These are phyloP conservation scores for Colletotrichum lindemuthianum DNA, from an alignment of 2,329 filamentous ascomycete genomes.

Conservation along the genomic window DNA sequence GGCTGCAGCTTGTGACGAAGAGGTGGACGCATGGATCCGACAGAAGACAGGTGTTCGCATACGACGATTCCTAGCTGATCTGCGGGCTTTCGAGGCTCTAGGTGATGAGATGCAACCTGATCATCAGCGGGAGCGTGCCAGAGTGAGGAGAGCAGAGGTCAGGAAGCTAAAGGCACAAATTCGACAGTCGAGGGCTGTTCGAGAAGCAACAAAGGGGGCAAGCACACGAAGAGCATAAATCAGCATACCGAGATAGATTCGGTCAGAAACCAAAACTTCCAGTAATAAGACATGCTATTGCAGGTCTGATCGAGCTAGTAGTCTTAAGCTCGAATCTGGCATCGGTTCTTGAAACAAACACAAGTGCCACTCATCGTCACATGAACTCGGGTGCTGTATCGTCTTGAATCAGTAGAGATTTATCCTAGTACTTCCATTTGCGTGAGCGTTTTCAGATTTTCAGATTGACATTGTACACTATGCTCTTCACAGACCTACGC, in stretches of 20 bases:
- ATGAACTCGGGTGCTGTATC: no score
- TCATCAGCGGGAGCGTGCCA: constrained; percentile 40
- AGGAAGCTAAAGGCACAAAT: constrained; percentile 49
- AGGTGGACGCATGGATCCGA: constrained; percentile 62
- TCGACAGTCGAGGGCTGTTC: constrained; percentile 41
- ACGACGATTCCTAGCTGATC: constrained; percentile 64
- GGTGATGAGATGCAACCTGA: constrained; percentile 44
- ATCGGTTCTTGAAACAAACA: no score
- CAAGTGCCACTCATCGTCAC: no score
- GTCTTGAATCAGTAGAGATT: no score
- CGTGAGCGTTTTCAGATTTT: no score
- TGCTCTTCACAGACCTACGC: no score
- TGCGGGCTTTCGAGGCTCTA: constrained; percentile 61
- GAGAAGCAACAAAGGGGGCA: constrained; percentile 8
- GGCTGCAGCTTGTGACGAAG: constrained; percentile 65
- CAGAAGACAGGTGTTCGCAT: constrained; percentile 63
- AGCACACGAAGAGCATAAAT: background rate
- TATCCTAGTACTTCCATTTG: no score
- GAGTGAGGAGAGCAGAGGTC: constrained; percentile 45
- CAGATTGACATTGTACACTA: no score
- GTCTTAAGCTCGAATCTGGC: no score
- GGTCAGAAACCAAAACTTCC: background rate
- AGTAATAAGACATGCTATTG: no score
- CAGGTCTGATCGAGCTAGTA: no score
- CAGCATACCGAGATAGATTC: no score